phyloP scores from a whole-genome alignment of 768 basidiomycete species.

The Paxillus ammoniavirescens region DNA sequence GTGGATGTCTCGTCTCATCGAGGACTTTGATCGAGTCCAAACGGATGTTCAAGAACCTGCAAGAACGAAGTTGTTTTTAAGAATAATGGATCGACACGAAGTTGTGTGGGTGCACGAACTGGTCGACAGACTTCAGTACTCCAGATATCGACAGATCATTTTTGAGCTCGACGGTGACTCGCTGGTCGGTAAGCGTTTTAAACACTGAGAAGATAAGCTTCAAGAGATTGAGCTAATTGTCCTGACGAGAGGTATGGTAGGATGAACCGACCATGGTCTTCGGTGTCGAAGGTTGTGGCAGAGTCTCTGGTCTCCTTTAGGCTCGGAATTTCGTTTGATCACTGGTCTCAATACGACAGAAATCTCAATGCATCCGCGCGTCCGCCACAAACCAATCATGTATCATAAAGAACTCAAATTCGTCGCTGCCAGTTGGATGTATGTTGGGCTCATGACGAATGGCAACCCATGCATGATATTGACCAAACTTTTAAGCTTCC shows the following conservation, averaged over 20 bases:
- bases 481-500: background rate
- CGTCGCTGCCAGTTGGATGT: no score
- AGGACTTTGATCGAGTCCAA: conserved; percentile 91
- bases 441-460: no score
- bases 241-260: background rate
- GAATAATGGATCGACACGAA: background rate
- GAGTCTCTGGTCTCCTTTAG: background rate
- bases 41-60: conserved; percentile 92
- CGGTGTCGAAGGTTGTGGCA: conserved; percentile 2
- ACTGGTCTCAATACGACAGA: no score
- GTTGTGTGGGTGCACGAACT: conserved; percentile 51
- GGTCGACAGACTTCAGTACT: conserved; percentile 95
- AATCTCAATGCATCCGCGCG: no score
- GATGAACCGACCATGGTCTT: conserved; percentile 24
- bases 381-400: no score
- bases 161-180: conserved; percentile 96
- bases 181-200: conserved; percentile 97
- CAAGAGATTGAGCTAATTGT: conserved; percentile 8
- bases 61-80: conserved; percentile 6
- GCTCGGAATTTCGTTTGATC: no score
- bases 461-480: background rate
- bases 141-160: conserved; percentile 98
- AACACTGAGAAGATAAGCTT: conserved; percentile 96
- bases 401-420: no score
- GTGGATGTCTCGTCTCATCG: conserved; percentile 92